Base-by-base conservation (phyloP, 768 basidiomycete genomes). In the Boletus speciosus region DNA sequence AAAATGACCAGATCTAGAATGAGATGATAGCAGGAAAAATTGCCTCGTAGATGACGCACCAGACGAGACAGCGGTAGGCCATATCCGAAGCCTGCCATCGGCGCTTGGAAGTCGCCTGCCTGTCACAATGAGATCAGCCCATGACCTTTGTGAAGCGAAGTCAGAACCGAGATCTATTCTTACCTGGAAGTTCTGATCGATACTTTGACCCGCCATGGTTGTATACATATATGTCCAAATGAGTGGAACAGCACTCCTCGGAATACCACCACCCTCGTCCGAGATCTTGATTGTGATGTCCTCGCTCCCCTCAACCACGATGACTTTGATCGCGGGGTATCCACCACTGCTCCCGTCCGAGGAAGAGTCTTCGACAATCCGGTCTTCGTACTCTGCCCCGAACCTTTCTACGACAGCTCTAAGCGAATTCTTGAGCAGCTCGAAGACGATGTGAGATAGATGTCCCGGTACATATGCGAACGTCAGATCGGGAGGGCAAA, bases 221-320 rank as follows among this genome's bases (percentile, higher is more conserved):
- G 91, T 93, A 62, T 93, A 93, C 92, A 97, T 96, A 70, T 94
- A 98, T 54, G 96, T 99, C 97, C 97, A 99, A 49, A 99, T 96
- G 43, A 95, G 79, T 8, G 94, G 93, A 15, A 98, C 88, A 0
- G 92, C 91, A 56, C 79, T 87, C 73, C 76, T 72, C 25, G 93
- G 83, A 52, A 98, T 98, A 0, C 96, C 65, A 32, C 96, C 96
- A 4, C 96, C 96, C 69, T 99, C 96, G 66, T 99, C 96, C 1
- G 85, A 87, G 56, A 99, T 97, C 81, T 99, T 99, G 80, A 99
- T 93, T 3, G 96, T 98, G 64, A 98, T 97, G 65, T 98, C 96
- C 67, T 98, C 96, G 59, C 86, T 90, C n/a, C 96, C 95, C 67
- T 96, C 94, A 1, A 96, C 91, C 35, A 97, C 96, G 53, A 98